A percentile compares a stretch with the other conserved stretches of the same genome.
Evolutionary conservation across 2,329 filamentous ascomycete genomes (phyloP).

Genomic region (Monosporascus sp.): DNA sequence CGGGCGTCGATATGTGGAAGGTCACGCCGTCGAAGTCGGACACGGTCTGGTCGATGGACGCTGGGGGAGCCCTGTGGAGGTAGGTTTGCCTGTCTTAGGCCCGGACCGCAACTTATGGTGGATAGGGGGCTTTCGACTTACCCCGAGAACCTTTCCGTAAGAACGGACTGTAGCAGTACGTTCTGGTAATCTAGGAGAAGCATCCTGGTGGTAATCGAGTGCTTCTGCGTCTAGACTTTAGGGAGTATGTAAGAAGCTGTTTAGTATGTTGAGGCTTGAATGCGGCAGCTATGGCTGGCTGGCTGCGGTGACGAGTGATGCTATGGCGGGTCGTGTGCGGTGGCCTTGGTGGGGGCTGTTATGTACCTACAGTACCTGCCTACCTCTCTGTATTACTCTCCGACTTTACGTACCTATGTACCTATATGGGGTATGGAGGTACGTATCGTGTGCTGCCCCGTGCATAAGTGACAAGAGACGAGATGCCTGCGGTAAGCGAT

Average conservation of each 20-base stretch:
- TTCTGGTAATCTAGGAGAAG: constrained; percentile 99
- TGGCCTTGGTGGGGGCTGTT: constrained; percentile 4
- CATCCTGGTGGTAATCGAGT: constrained; percentile 46
- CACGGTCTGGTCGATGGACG: constrained; percentile 93
- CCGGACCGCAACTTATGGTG: constrained; percentile 1
- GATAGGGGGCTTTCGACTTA: constrained; percentile 34
- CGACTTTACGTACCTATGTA: too few relatives aligned
- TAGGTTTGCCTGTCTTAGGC: constrained; percentile 30
- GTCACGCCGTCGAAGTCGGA: constrained; percentile 99
- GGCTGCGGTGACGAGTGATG: too few relatives aligned
- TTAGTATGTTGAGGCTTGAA: background rate
- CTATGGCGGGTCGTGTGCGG: background rate
- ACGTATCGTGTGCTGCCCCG: background rate
- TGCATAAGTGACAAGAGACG: background rate
- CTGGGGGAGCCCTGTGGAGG: constrained; percentile 65
- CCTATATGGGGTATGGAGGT: too few relatives aligned
- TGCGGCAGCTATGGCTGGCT: background rate
- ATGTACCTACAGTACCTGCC: constrained; percentile 1
- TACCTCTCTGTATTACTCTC: background rate
- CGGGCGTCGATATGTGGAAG: constrained; percentile 96
- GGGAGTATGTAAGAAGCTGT: constrained; percentile 7
- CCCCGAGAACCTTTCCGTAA: constrained; percentile 92
- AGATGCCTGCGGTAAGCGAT: background rate
- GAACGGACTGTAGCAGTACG: constrained; percentile 90
- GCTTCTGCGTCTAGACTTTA: constrained; percentile 5